Percentiles rank a stretch among this genome's conserved stretches.
Conservation (phyloP, 345 rosid genomes). For the Melastoma malabathricum region DNA sequence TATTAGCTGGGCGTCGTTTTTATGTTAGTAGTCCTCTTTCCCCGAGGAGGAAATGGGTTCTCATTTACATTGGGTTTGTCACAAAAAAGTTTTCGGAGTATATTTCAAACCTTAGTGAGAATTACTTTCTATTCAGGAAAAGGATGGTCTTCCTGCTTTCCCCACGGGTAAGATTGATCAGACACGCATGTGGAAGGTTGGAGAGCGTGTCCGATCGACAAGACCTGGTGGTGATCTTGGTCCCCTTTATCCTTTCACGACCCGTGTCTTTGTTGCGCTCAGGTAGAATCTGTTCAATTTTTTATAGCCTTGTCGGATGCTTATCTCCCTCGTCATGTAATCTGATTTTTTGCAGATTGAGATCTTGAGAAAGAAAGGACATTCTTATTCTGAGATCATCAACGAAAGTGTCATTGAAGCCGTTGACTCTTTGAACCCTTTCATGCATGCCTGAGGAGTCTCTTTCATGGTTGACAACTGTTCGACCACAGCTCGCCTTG, state of each 20-base stretch:
- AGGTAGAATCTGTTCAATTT: background rate
- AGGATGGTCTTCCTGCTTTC: constrained; percentile 84
- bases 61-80: no score
- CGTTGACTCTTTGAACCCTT: constrained; percentile 82
- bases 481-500: constrained; percentile 75
- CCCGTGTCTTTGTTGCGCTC: constrained; percentile 8
- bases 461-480: constrained; percentile 88
- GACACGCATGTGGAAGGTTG: constrained; percentile 34
- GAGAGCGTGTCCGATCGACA: constrained; percentile 2
- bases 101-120: background rate
- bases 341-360: constrained; percentile 40
- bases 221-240: constrained; percentile 7
- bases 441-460: constrained; percentile 84
- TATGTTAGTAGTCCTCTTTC: constrained; percentile 26
- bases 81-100: no score
- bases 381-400: constrained; percentile 73
- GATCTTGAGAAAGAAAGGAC: constrained; percentile 76
- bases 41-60: background rate
- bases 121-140: constrained; percentile 36
- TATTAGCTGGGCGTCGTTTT: constrained; percentile 84
- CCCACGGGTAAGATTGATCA: constrained; percentile 96
- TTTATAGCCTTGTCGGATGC: background rate
- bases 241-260: constrained; percentile 7
- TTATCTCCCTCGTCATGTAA: no score
- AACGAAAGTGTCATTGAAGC: constrained; percentile 76